Percentiles rank a stretch among this genome's conserved stretches.
Evolutionary conservation across 495 filamentous ascomycete genomes (phyloP).

Genomic region (Clavariopsis aquatica): DNA sequence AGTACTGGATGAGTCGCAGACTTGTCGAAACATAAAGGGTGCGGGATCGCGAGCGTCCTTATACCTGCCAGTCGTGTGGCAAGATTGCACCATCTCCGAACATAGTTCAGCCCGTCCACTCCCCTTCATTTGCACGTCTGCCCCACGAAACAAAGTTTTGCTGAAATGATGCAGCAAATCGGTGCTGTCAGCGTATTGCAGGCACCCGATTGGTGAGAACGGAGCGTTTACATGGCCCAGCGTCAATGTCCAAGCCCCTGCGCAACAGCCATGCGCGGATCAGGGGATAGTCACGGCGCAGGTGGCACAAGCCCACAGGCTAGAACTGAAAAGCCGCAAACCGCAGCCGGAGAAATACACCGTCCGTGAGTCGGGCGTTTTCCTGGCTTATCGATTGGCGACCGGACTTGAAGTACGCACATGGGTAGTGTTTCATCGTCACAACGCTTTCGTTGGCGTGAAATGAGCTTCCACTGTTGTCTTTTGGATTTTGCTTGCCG

Average conservation of each 20-base stretch:
- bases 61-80: not conserved
- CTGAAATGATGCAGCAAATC: not conserved
- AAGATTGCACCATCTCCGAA: not conserved
- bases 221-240: not conserved
- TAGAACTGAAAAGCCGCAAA: not conserved
- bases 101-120: not conserved
- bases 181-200: not conserved
- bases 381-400: slow-evolving; percentile 1
- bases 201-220: not conserved
- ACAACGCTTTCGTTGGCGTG: not conserved
- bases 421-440: not conserved
- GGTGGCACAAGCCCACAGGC: not conserved
- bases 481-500: not conserved
- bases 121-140: not conserved
- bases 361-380: not conserved
- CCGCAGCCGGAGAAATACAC: not conserved
- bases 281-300: not conserved
- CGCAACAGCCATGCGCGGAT: not conserved
- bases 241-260: not conserved
- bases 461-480: not conserved
- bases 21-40: slow-evolving; percentile 3
- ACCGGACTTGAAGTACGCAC: not conserved
- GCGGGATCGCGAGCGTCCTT: not conserved
- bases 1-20: slow-evolving; percentile 30
- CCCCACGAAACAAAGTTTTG: not conserved